Evolutionary conservation across 169 alveolate species (phyloP).

Genomic region (Eimeria acervulina): DNA sequence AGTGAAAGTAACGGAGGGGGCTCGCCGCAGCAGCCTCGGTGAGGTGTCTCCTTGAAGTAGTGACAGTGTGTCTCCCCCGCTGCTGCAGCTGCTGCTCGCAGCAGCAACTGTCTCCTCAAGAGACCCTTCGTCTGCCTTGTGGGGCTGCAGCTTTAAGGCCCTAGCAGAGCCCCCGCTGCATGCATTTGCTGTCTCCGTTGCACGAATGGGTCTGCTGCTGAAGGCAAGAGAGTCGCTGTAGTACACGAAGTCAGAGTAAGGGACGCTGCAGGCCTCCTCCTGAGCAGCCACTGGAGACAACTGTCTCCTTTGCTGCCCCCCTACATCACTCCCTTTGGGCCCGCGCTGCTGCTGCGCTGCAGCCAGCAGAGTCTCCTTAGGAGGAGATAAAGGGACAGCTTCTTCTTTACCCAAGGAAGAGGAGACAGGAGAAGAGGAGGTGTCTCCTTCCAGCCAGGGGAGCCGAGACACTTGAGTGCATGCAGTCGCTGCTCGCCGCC

Average conservation of each 20-base stretch:
- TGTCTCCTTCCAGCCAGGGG: neutral
- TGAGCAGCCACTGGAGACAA: neutral
- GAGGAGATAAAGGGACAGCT: neutral
- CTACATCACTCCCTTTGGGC: neutral
- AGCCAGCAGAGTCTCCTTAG: neutral
- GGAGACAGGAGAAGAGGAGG: neutral
- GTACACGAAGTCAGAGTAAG: constrained; percentile 20
- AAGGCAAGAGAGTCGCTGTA: constrained; percentile 16
- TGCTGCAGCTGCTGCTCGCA: constrained; percentile 33
- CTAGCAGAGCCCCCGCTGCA: neutral
- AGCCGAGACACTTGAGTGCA: constrained; percentile 30
- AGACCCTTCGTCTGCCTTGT: neutral
- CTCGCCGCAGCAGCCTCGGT: constrained; percentile 16
- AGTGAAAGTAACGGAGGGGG: constrained; percentile 7
- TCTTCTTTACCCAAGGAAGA: neutral
- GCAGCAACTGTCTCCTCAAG: neutral
- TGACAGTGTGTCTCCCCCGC: neutral
- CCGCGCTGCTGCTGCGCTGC: neutral
- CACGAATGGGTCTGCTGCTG: neutral
- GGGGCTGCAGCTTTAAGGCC: neutral
- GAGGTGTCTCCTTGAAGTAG: neutral
- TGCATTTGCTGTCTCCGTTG: neutral
- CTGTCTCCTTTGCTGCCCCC: neutral
- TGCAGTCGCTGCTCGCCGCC: neutral
- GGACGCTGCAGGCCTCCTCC: neutral